Conservation (phyloP, 495 filamentous ascomycete genomes). For the Penicillium chermesinum region DNA sequence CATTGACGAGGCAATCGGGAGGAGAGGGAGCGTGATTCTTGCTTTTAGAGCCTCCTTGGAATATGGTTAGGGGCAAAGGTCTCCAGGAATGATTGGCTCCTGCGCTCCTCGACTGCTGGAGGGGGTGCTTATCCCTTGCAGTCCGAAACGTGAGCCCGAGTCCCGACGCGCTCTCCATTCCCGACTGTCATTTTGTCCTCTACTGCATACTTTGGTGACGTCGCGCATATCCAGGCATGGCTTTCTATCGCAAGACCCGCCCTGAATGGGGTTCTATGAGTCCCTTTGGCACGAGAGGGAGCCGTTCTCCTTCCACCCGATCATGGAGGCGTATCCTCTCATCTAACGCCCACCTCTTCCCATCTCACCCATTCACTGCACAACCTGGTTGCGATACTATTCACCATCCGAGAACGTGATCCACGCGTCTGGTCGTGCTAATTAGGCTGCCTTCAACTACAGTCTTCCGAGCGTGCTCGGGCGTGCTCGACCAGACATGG, state of each 20-base stretch:
- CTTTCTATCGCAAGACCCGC: conserved; percentile 34
- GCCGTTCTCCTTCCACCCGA: conserved; percentile 17
- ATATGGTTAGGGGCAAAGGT: conserved; percentile 19
- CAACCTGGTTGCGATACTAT: no score
- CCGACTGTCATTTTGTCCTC: conserved; percentile 28
- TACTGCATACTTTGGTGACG: conserved; percentile 40
- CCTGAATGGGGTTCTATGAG: conserved; percentile 33
- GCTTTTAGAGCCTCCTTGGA: conserved; percentile 10
- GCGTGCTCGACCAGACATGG: conserved; percentile 23
- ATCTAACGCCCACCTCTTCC: conserved; percentile 16
- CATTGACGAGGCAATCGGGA: no score
- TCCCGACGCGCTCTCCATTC: conserved; percentile 22
- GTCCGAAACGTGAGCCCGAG: conserved; percentile 31
- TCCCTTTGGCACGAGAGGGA: conserved; percentile 33
- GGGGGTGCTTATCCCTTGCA: conserved; percentile 35
- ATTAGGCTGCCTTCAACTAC: conserved; percentile 12
- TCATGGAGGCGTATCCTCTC: conserved; percentile 16
- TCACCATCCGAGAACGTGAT: conserved; percentile 3
- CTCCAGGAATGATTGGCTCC: conserved; percentile 24
- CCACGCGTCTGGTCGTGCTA: conserved; percentile 9
- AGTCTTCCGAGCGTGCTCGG: conserved; percentile 9
- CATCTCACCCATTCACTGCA: conserved; percentile 12
- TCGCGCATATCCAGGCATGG: conserved; percentile 46
- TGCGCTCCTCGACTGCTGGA: conserved; percentile 23
- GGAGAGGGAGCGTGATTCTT: no score